Percentiles rank a stretch among this genome's conserved stretches.
These are phyloP conservation scores for Macrocybe gigantea DNA, from an alignment of 768 basidiomycete species.

Conservation along the genomic window DNA sequence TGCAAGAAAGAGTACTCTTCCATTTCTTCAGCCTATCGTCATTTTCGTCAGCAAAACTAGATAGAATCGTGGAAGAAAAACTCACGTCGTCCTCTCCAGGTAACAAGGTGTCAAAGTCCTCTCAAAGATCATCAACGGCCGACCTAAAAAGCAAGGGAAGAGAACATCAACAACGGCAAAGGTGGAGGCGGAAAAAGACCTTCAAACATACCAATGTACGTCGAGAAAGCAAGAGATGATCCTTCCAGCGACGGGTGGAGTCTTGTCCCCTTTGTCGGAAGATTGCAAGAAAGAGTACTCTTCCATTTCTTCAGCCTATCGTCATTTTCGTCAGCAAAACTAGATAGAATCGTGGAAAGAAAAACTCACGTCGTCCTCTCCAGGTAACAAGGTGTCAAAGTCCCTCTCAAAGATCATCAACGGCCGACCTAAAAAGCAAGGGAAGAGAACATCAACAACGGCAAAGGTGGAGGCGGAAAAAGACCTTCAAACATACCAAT, in stretches of 20 bases:
- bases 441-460: background rate
- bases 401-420: conserved; percentile 71
- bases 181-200: conserved; percentile 3
- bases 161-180: background rate
- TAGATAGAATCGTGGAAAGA: conserved; percentile 4
- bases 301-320: conserved; percentile 62
- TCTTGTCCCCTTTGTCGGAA: conserved; percentile 18
- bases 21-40: conserved; percentile 54
- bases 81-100: conserved; percentile 56
- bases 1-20: conserved; percentile 42
- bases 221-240: conserved; percentile 74
- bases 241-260: conserved; percentile 35
- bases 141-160: conserved; percentile 30
- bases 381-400: conserved; percentile 68
- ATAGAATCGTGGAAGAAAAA: conserved; percentile 7
- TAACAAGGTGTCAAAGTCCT: conserved; percentile 70
- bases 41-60: background rate
- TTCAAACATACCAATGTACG: conserved; percentile 57
- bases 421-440: conserved; percentile 48
- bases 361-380: conserved; percentile 46
- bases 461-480: conserved; percentile 4
- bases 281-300: conserved; percentile 33
- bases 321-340: no score
- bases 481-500: conserved; percentile 42
- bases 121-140: conserved; percentile 71